Conservation (phyloP, 108 stramenopile species). For the Chaetoceros muelleri region DNA sequence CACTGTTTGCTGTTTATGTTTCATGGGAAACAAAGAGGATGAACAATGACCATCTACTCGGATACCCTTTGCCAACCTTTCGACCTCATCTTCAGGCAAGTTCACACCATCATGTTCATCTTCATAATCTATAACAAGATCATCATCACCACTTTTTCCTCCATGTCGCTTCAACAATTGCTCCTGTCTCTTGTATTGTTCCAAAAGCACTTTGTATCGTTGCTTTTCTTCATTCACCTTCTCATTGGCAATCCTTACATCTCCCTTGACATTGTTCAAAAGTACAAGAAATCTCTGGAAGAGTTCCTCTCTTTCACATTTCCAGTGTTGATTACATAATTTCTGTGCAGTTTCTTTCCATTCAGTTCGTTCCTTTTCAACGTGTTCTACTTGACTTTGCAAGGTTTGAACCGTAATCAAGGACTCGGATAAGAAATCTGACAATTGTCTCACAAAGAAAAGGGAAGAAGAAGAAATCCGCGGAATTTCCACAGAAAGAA, state of each 20-base stretch:
- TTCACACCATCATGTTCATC: neutral
- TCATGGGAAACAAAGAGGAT: no score
- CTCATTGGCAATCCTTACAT: neutral
- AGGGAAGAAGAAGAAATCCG: neutral
- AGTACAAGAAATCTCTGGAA: constrained; percentile 16
- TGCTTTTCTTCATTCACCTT: neutral
- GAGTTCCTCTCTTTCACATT: constrained; percentile 19
- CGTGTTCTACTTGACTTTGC: neutral
- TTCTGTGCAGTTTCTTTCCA: constrained; percentile 34
- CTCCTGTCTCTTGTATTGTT: neutral
- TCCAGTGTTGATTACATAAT: constrained; percentile 16
- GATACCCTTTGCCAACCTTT: neutral
- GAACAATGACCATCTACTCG: no score
- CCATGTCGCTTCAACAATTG: neutral
- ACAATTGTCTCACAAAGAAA: neutral
- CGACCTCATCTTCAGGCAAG: neutral
- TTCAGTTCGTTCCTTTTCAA: neutral
- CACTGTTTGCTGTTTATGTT: no score
- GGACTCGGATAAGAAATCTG: neutral
- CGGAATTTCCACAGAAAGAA: no score
- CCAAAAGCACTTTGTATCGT: neutral
- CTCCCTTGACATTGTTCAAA: constrained; percentile 6
- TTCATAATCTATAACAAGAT: neutral
- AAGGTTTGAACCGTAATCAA: neutral
- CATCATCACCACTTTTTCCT: neutral